These are phyloP conservation scores for Neurospora sp. DNA, from an alignment of 495 filamentous ascomycete species.

Conservation along the genomic window DNA sequence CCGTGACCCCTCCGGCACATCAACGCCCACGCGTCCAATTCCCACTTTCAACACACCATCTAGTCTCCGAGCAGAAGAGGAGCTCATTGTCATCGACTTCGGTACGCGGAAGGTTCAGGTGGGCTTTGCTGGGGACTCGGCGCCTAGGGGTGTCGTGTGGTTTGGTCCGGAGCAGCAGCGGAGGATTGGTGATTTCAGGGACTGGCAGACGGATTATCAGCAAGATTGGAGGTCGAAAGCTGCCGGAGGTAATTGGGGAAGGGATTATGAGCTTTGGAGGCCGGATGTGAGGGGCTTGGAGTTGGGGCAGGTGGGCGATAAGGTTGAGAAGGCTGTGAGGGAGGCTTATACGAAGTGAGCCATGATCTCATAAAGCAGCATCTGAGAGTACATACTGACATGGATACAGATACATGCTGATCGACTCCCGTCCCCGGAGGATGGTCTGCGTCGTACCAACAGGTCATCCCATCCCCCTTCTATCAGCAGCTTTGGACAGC, in stretches of 20 bases:
- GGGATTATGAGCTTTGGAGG: conserved; percentile 71
- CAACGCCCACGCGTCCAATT: conserved; percentile 50
- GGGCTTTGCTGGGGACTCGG: conserved; percentile 73
- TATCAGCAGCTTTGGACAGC: conserved; percentile 63
- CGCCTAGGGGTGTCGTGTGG: conserved; percentile 58
- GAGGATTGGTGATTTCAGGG: conserved; percentile 71
- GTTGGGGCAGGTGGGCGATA: conserved; percentile 73
- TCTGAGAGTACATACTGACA: background rate
- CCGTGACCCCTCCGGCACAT: conserved; percentile 29
- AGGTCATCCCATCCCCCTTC: conserved; percentile 62
- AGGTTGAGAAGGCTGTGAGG: conserved; percentile 73
- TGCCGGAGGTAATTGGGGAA: conserved; percentile 49
- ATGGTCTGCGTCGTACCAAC: conserved; percentile 66
- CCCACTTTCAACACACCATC: conserved; percentile 63
- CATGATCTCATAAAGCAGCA: no score
- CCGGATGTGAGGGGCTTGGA: conserved; percentile 63
- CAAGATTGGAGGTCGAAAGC: conserved; percentile 34
- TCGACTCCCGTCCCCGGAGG: conserved; percentile 64
- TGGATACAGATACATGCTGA: conserved; percentile 53
- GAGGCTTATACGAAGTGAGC: conserved; percentile 69
- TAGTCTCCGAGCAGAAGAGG: conserved; percentile 72
- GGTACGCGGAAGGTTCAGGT: conserved; percentile 69
- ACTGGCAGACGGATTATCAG: conserved; percentile 50
- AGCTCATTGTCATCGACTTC: conserved; percentile 72
- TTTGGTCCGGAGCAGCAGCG: conserved; percentile 65